phyloP scores from a whole-genome alignment of 179 eudicot genomes.

The Sideroxylon spinosum region DNA sequence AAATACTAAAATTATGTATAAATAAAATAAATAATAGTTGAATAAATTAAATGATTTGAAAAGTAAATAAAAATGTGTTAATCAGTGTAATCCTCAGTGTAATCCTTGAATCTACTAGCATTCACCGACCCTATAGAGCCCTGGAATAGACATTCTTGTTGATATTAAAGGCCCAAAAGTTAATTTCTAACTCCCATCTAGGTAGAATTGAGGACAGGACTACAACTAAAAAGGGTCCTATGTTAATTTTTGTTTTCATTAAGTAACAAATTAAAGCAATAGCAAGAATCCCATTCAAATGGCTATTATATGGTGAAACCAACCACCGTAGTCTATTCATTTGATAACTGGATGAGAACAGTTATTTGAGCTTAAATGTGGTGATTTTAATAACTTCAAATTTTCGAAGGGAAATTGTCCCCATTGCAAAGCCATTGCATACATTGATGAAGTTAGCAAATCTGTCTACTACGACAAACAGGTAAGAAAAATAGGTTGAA shows the following conservation, averaged over 20 bases:
- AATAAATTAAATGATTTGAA: too few relatives aligned
- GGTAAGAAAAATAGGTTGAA: neutral
- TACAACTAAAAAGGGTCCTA: constrained; percentile 97
- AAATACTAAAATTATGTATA: too few relatives aligned
- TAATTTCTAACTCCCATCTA: constrained; percentile 64
- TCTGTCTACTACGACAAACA: neutral
- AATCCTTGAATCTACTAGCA: constrained; percentile 32
- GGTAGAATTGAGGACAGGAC: constrained; percentile 98
- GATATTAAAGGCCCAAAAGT: constrained; percentile 88
- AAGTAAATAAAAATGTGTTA: too few relatives aligned
- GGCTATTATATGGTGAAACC: constrained; percentile 77
- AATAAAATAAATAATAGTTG: too few relatives aligned
- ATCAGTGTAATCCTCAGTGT: too few relatives aligned
- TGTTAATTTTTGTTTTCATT: constrained; percentile 90
- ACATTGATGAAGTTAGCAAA: neutral
- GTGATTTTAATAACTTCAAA: constrained; percentile 58
- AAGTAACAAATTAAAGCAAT: constrained; percentile 86
- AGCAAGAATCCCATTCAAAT: constrained; percentile 28
- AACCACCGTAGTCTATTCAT: constrained; percentile 98
- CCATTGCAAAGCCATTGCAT: constrained; percentile 59
- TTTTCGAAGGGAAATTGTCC: constrained; percentile 66
- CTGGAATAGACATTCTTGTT: constrained; percentile 88
- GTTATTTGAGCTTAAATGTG: constrained; percentile 35
- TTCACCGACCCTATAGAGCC: constrained; percentile 90
- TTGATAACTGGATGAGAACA: constrained; percentile 63